Base-by-base conservation (phyloP, 2,329 filamentous ascomycete genomes). In the Xylaria sp. region DNA sequence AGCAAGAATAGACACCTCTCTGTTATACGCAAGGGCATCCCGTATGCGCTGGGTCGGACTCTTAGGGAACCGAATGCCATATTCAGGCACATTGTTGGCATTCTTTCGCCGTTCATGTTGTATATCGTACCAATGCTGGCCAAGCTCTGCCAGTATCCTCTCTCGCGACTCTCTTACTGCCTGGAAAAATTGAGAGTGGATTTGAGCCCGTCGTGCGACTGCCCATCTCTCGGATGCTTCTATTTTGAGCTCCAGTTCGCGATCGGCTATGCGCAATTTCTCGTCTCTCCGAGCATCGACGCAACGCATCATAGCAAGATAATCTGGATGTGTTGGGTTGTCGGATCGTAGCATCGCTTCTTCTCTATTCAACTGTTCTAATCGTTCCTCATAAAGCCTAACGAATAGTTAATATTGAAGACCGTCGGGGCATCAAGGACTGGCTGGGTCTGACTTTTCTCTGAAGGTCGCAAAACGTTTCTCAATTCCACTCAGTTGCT, bases 141-240 rank as follows among this genome's bases (percentile, higher is more conserved):
- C 95, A 67, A 97, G 89, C 67, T 91, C 86, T 71, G 94, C 92
- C 37, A 98, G 85, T 55, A 92, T 88, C 65, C 87, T 87, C 79
- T 98, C 95, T 69, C 96, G 90, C 73, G 92, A 88, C 77, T 97
- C 93, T 65, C 96, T 90, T 41, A 94, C 88, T 57, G 90, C 89
- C 80, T 99, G 96, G 80, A 94, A 94, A 80, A 93, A 98, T 76
- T 98, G 94, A 69, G 92, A 92, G 81, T 97, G 93, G 64, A 95
- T 89, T 79, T 98, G 94, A 63, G 93, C 90, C 71, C 94, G 89
- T 74, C 94, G 92, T 23, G 94, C 94, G 34, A 97, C 88, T 23
- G 92, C 92, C 73, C 91, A 91, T 69, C 87, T 90, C 74, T 92
- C 87, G 37, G 97, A 86, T 2, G 93, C 89, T 77, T 92, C 86